phyloP scores from a whole-genome alignment of 345 rosid genomes.

The Hibiscus tridactylites region DNA sequence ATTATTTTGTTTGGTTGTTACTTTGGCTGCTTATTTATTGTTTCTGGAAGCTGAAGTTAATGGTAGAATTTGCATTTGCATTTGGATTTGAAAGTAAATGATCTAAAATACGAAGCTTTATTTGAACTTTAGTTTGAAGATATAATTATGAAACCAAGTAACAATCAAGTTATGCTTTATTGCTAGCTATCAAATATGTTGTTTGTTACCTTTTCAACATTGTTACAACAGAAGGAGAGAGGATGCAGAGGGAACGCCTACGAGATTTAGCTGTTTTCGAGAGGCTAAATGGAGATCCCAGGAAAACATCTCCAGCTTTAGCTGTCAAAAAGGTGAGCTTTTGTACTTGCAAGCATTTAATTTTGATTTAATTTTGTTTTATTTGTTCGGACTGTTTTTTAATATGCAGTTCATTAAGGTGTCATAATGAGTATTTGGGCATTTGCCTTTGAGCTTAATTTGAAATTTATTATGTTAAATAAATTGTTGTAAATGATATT shows the following conservation, averaged over 20 bases:
- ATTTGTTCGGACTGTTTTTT: background rate
- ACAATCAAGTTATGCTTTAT: background rate
- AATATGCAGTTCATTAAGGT: background rate
- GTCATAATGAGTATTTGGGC: background rate
- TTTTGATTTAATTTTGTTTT: background rate
- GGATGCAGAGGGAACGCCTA: conserved; percentile 62
- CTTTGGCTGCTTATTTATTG: background rate
- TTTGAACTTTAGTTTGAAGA: background rate
- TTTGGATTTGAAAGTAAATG: background rate
- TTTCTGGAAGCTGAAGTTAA: background rate
- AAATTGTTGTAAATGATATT: background rate
- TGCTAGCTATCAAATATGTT: conserved; percentile 2
- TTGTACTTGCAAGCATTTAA: background rate
- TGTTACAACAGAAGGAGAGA: conserved; percentile 49
- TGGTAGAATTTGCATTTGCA: background rate
- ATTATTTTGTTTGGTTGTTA: background rate
- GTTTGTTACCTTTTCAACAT: background rate
- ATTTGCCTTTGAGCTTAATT: background rate
- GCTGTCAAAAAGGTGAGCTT: conserved; percentile 79
- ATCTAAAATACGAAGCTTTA: background rate
- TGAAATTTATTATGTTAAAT: background rate
- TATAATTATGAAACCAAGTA: background rate
- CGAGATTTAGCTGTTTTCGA: conserved; percentile 74
- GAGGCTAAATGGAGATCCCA: conserved; percentile 71
- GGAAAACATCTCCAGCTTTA: conserved; percentile 50